A percentile compares a stretch with the other conserved stretches of the same genome.
phyloP scores from a whole-genome alignment of 495 filamentous ascomycete genomes.

The Extremus antarcticus region DNA sequence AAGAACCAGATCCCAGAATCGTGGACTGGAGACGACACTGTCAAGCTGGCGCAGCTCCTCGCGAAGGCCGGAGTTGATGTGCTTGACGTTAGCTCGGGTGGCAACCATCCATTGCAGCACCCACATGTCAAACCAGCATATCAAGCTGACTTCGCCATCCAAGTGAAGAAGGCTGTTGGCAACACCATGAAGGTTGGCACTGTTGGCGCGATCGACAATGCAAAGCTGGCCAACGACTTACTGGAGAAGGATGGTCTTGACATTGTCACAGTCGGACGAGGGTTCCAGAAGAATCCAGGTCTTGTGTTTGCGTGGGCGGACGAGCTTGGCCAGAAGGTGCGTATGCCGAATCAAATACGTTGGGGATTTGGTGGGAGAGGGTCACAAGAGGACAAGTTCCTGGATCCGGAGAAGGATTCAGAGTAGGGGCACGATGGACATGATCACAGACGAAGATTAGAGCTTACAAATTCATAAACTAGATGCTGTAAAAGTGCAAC shows the following conservation, averaged over 20 bases:
- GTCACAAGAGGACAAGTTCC: conserved; percentile 5
- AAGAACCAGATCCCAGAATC: conserved; percentile 33
- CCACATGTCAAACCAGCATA: conserved; percentile 48
- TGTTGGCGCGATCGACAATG: conserved; percentile 53
- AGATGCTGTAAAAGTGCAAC: background rate
- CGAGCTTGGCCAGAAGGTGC: conserved; percentile 51
- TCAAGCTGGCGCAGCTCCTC: conserved; percentile 42
- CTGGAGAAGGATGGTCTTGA: conserved; percentile 49
- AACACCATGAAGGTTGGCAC: conserved; percentile 46
- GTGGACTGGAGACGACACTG: conserved; percentile 48
- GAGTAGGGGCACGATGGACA: background rate
- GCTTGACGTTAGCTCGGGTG: conserved; percentile 53
- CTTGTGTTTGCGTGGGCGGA: conserved; percentile 57
- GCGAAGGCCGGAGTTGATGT: conserved; percentile 49
- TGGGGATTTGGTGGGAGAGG: conserved; percentile 44
- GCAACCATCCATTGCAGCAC: conserved; percentile 48
- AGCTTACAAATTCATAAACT: background rate
- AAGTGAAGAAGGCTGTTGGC: conserved; percentile 53
- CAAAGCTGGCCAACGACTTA: conserved; percentile 42
- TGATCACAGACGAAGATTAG: background rate
- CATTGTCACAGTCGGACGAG: conserved; percentile 48
- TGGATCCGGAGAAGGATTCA: background rate
- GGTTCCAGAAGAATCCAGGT: conserved; percentile 60
- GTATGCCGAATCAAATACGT: conserved; percentile 56
- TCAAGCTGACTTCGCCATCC: conserved; percentile 54